Conservation (phyloP, 2,329 filamentous ascomycete species). For the Penicillium sclerotigenum region DNA sequence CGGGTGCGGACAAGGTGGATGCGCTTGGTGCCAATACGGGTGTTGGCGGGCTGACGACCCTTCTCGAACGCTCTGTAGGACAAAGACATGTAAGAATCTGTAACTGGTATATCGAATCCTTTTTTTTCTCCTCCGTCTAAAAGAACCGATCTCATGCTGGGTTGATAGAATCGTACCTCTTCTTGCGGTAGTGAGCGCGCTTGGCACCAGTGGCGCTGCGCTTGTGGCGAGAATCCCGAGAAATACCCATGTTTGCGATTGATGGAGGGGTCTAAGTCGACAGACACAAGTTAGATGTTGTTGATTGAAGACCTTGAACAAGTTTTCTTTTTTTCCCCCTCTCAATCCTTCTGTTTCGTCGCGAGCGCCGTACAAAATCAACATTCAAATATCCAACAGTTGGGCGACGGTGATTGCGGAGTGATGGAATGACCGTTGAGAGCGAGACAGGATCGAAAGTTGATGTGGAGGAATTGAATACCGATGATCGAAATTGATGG, state of each 20-base stretch:
- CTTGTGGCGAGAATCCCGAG: constrained; percentile 99
- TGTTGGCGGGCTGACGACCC: constrained; percentile 98
- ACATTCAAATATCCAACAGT: constrained; percentile 1
- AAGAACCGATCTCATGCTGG: constrained; percentile 45
- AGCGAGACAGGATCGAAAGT: constrained; percentile 2
- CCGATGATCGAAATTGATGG: constrained; percentile 15
- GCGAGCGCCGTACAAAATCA: constrained; percentile 9
- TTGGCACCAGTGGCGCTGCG: constrained; percentile 98
- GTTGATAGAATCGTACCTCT: constrained; percentile 53
- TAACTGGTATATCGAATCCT: background rate
- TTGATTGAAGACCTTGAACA: constrained; percentile 11
- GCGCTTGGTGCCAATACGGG: constrained; percentile 96
- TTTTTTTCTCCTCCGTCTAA: background rate
- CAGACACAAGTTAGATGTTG: constrained; percentile 11
- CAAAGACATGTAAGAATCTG: constrained; percentile 57
- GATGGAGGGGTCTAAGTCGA: constrained; percentile 50
- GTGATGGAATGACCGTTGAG: background rate
- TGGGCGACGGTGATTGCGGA: constrained; percentile 6
- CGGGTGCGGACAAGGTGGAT: constrained; percentile 96
- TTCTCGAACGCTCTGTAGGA: constrained; percentile 98
- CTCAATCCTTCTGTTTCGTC: constrained; percentile 22
- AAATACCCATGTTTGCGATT: constrained; percentile 96
- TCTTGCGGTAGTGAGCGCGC: constrained; percentile 79
- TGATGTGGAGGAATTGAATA: constrained; percentile 9
- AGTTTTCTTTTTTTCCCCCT: background rate